Evolutionary conservation across 2,329 filamentous ascomycete genomes (phyloP), one percentile per base, ranked within the genome.

Genomic region (Claviceps arundinis): DNA sequence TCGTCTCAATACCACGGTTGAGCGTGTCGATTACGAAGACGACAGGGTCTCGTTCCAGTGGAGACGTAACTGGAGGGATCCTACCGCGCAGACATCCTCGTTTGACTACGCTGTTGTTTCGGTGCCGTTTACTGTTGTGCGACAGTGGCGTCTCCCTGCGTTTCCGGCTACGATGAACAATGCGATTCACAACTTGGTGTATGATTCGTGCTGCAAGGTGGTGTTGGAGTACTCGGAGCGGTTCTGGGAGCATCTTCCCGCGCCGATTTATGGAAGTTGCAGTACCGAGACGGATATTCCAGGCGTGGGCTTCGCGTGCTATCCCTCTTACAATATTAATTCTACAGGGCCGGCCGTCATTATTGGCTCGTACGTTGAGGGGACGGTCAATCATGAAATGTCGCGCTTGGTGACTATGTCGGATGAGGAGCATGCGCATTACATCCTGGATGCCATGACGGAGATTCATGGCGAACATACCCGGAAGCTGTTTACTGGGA

Each of bases 161-260:
- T 65, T 67, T 4, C 57, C 64, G 5, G 69, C 71, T 40, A 71
- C 77, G 50, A 61, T 59, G 51, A 19, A 4, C 44, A 69, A 73
- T 54, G 75, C 75, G 11, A 76, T 78, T 60, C 56, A 61, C 17
- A 68, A 70, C 40, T 56, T 77, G 46, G 63, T 64, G 11, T 77
- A 77, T 64, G 60, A 54, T 1, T 58, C 64, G 0, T 70, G 73
- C 45, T 80, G 76, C 69, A 78, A 78, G 62, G 75, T 87, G 0
- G 78, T 82, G 0, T 73, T 87, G 2, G 81, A 84, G 63, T 88
- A 84, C 69, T 70, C 76, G 54, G 80, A 82, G 0, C 80, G 84
- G 1, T 80, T 78, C 68, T 79, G 75, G 76, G 75, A 78, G 59
- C 69, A 73, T 53, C 66, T 66, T 46, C 62, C 67, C 26, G 70